Percentiles rank a stretch among this genome's conserved stretches.
Conservation (phyloP, 495 filamentous ascomycete genomes). For the Bathelium albidoporum region DNA sequence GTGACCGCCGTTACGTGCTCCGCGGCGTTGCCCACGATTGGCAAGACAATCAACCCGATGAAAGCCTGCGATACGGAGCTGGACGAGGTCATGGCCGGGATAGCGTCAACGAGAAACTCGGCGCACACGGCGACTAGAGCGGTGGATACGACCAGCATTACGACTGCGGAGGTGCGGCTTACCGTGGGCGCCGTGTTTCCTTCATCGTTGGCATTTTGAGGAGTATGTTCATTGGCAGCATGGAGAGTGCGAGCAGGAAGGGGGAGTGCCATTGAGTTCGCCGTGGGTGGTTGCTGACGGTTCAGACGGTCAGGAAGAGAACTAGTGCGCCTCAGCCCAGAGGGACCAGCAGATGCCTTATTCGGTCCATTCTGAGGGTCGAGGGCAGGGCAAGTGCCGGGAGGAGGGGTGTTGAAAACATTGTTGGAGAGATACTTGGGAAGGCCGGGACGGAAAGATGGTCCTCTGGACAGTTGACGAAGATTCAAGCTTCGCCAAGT, state of each 20-base stretch:
- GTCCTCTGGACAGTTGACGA: constrained; percentile 37
- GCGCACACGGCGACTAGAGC: constrained; percentile 75
- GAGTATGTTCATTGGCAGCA: background rate
- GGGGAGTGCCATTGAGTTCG: constrained; percentile 20
- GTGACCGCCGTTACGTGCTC: constrained; percentile 87
- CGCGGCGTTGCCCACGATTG: constrained; percentile 85
- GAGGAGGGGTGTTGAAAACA: constrained; percentile 42
- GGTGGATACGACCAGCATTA: constrained; percentile 66
- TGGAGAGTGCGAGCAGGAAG: constrained; percentile 18
- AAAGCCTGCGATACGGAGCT: constrained; percentile 63
- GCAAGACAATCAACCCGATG: constrained; percentile 78
- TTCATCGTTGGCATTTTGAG: constrained; percentile 19
- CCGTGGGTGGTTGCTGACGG: constrained; percentile 28
- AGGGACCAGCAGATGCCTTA: constrained; percentile 16
- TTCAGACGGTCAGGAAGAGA: constrained; percentile 66
- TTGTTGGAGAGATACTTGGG: constrained; percentile 54
- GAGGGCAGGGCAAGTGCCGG: constrained; percentile 9
- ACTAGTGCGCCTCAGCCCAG: constrained; percentile 62
- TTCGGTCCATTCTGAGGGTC: background rate
- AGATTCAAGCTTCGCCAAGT: constrained; percentile 37
- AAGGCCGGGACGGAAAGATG: constrained; percentile 42
- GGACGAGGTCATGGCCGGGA: constrained; percentile 57
- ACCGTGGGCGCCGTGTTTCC: constrained; percentile 33
- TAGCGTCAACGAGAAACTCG: constrained; percentile 76
- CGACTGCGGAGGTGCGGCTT: constrained; percentile 61